These are phyloP conservation scores for Chlorella variabilis DNA, from an alignment of 163 green algal species.

Conservation along the genomic window DNA sequence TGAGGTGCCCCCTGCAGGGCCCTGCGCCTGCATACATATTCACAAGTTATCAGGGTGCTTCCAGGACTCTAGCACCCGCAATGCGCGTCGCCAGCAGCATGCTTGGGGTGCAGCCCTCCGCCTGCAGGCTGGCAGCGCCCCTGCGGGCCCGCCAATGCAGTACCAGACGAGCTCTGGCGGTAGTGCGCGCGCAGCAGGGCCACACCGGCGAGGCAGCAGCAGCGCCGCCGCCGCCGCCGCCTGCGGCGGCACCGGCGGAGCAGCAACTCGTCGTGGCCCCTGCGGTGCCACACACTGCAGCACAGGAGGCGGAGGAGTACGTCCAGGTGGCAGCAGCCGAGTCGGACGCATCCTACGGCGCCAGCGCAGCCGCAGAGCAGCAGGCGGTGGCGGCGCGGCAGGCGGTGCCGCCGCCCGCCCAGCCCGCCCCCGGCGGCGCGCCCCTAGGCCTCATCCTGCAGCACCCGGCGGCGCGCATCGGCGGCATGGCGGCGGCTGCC, in stretches of 20 bases:
- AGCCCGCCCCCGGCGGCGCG: not conserved
- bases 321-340: not conserved
- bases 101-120: not conserved
- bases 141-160: not conserved
- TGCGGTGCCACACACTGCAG: not conserved
- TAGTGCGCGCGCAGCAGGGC: conserved; percentile 7
- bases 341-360: not conserved
- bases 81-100: conserved; percentile 1
- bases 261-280: not conserved
- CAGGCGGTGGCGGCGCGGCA: conserved; percentile 6
- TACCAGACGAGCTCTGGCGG: not conserved
- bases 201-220: not conserved
- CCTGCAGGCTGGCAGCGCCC: not conserved
- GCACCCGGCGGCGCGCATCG: conserved; percentile 5
- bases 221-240: not conserved
- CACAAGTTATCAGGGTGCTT: too few species aligned
- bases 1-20: too few species aligned
- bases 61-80: not conserved
- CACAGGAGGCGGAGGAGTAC: not conserved
- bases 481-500: not conserved
- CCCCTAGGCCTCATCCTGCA: not conserved
- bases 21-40: too few species aligned
- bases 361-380: not conserved
- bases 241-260: not conserved
- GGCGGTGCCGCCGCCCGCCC: not conserved